Conservation (phyloP, 345 rosid genomes). For the Reutealis trisperma region DNA sequence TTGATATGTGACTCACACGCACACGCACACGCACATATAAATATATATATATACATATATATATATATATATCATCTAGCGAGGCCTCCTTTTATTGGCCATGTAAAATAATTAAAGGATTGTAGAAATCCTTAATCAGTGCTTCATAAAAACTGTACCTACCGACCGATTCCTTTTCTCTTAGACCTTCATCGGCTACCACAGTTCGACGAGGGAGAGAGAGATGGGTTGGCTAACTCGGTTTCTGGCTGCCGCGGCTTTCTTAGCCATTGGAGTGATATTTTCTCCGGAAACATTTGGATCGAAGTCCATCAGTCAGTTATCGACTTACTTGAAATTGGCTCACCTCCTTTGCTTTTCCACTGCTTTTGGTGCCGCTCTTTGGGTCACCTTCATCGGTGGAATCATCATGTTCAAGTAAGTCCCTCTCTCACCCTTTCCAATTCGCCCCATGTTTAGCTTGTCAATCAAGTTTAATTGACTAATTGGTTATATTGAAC, state of each 20-base stretch:
- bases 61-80: no score
- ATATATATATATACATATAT: no score
- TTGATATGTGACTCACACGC: no score
- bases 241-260: constrained; percentile 66
- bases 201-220: not conserved
- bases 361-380: constrained; percentile 94
- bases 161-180: not conserved
- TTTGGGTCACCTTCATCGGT: constrained; percentile 98
- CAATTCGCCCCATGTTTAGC: not conserved
- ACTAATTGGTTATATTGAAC: not conserved
- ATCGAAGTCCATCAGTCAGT: constrained; percentile 51
- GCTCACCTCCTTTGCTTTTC: constrained; percentile 89
- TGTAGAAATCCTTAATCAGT: no score
- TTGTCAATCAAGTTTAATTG: not conserved
- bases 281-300: constrained; percentile 91
- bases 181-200: not conserved
- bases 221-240: constrained; percentile 85
- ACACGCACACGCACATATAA: no score
- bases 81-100: not conserved
- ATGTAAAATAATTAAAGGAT: not conserved
- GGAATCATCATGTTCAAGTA: constrained; percentile 99
- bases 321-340: constrained; percentile 65
- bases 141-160: no score
- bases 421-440: not conserved
- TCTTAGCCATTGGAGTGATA: constrained; percentile 71